These are phyloP conservation scores for Epichloe baconii DNA, from an alignment of 2,329 filamentous ascomycete genomes.

Conservation along the genomic window DNA sequence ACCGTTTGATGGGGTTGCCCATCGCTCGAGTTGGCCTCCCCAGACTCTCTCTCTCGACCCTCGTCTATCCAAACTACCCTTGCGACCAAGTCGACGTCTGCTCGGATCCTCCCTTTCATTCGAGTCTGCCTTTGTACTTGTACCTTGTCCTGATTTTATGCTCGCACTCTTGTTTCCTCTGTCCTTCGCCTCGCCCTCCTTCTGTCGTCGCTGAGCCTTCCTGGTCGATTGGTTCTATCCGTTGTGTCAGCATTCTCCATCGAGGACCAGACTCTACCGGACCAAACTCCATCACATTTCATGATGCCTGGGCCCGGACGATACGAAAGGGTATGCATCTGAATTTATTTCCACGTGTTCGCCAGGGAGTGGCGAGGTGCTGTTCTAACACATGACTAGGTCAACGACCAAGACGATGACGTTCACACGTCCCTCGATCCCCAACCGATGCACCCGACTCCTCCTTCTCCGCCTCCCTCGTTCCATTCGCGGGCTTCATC, in stretches of 20 bases:
- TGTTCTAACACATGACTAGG: slow-evolving; percentile 22
- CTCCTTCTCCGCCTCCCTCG: slow-evolving; percentile 60
- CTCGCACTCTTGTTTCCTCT: neutral
- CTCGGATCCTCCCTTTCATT: too few relatives aligned
- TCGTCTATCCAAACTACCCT: too few relatives aligned
- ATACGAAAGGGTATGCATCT: slow-evolving; percentile 42
- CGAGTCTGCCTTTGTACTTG: too few relatives aligned
- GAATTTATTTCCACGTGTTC: too few relatives aligned
- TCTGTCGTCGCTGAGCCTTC: neutral
- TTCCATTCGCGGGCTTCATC: slow-evolving; percentile 74
- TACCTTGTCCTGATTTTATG: too few relatives aligned
- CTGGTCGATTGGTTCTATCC: neutral
- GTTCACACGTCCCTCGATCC: slow-evolving; percentile 20
- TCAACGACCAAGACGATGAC: slow-evolving; percentile 39
- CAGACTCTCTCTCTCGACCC: too few relatives aligned
- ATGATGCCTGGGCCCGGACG: slow-evolving; percentile 32
- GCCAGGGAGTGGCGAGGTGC: neutral
- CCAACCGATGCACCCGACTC: slow-evolving; percentile 24
- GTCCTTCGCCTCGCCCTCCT: neutral
- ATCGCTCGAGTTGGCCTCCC: too few relatives aligned
- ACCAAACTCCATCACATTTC: slow-evolving; percentile 3
- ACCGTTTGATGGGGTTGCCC: too few relatives aligned
- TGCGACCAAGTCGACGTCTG: too few relatives aligned
- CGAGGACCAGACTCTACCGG: neutral
- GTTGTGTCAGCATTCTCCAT: neutral